Conservation (phyloP, 2,329 filamentous ascomycete species). For the Neurospora sp. region DNA sequence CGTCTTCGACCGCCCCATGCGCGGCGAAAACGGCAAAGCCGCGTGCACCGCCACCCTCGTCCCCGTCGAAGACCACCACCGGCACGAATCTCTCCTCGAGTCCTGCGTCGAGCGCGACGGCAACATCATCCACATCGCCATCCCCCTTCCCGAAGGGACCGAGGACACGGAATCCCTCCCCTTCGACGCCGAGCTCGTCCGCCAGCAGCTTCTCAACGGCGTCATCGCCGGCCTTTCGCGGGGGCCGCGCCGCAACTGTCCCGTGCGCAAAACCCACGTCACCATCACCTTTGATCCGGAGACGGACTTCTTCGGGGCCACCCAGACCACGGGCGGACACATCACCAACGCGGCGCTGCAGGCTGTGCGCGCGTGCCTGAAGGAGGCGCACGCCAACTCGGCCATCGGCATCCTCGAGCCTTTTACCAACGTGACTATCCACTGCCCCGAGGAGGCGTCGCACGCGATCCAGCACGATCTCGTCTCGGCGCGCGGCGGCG, state of each 20-base stretch:
- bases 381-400: slow-evolving; percentile 43
- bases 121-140: slow-evolving; percentile 54
- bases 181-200: slow-evolving; percentile 40
- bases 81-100: slow-evolving; percentile 28
- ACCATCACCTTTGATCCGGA: slow-evolving; percentile 57
- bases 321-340: slow-evolving; percentile 59
- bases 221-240: slow-evolving; percentile 74
- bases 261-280: slow-evolving; percentile 67
- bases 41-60: slow-evolving; percentile 60
- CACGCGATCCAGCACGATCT: slow-evolving; percentile 78
- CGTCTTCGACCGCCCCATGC: slow-evolving; percentile 68
- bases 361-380: slow-evolving; percentile 61
- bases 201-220: slow-evolving; percentile 62
- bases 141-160: slow-evolving; percentile 36
- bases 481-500: slow-evolving; percentile 62
- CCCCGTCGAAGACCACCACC: slow-evolving; percentile 39
- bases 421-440: slow-evolving; percentile 83
- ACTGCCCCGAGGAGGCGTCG: slow-evolving; percentile 70
- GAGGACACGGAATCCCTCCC: slow-evolving; percentile 31
- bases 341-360: slow-evolving; percentile 50
- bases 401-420: slow-evolving; percentile 73
- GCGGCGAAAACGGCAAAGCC: slow-evolving; percentile 69
- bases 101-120: slow-evolving; percentile 50
- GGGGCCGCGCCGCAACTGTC: slow-evolving; percentile 71
- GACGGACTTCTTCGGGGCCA: slow-evolving; percentile 58